A percentile compares a stretch with the other conserved stretches of the same genome.
Evolutionary conservation across 768 basidiomycete species (phyloP).

Genomic region (Hygrophorus pudorinus): DNA sequence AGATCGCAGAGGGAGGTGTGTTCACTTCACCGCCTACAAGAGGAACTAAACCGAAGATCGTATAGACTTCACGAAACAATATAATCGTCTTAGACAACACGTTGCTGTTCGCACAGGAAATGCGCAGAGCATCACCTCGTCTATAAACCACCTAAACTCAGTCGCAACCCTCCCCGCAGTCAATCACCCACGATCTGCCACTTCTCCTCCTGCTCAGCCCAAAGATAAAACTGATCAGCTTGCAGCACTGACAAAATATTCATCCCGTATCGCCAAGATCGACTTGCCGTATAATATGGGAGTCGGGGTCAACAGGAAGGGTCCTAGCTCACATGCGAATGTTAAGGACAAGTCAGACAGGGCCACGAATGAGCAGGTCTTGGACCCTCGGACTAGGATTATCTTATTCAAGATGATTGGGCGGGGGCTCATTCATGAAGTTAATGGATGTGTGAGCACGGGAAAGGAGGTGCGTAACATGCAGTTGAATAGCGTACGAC

Average conservation of each 20-base stretch:
- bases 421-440: slow-evolving; percentile 74
- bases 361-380: slow-evolving; percentile 93
- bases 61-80: slow-evolving; percentile 96
- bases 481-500: slow-evolving; percentile 1
- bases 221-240: slow-evolving; percentile 70
- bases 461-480: slow-evolving; percentile 78
- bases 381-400: slow-evolving; percentile 90
- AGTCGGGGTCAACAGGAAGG: slow-evolving; percentile 85
- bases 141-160: slow-evolving; percentile 34
- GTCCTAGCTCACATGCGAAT: slow-evolving; percentile 79
- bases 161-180: slow-evolving; percentile 62
- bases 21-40: slow-evolving; percentile 3
- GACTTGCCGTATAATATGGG: slow-evolving; percentile 59
- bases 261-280: slow-evolving; percentile 64
- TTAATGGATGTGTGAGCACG: slow-evolving; percentile 95
- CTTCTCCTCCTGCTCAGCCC: slow-evolving; percentile 18
- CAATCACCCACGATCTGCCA: slow-evolving; percentile 48
- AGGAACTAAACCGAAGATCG: background rate
- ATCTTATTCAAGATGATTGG: slow-evolving; percentile 97
- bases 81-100: slow-evolving; percentile 89
- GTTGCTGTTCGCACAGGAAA: slow-evolving; percentile 72
- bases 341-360: slow-evolving; percentile 94
- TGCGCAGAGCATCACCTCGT: slow-evolving; percentile 48
- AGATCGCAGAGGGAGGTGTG: slow-evolving; percentile 73
- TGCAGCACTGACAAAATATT: slow-evolving; percentile 65